Evolutionary conservation across 148 eudicot genomes (phyloP).

Genomic region (Nepenthes gracilis): DNA sequence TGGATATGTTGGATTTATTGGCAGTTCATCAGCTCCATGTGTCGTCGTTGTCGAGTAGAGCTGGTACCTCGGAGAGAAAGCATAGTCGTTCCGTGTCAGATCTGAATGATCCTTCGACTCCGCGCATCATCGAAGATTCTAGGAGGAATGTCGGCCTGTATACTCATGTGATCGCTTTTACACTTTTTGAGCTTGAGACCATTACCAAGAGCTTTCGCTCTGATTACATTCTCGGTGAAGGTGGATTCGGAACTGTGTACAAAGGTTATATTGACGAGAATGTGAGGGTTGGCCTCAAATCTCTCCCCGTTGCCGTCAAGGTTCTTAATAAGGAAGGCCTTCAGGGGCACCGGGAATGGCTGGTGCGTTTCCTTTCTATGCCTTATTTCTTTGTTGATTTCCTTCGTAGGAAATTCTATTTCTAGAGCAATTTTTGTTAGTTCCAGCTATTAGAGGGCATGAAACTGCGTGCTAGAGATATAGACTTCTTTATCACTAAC

Average conservation of each 20-base stretch:
- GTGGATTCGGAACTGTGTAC: conserved; percentile 90
- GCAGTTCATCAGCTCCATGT: conserved; percentile 72
- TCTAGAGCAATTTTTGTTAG: no score
- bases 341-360: conserved; percentile 96
- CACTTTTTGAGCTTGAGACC: conserved; percentile 81
- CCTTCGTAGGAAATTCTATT: not conserved
- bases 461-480: no score
- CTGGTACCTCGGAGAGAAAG: conserved; percentile 20
- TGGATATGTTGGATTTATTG: not conserved
- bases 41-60: conserved; percentile 17
- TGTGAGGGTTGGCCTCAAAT: conserved; percentile 85
- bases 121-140: conserved; percentile 39
- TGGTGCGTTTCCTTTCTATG: conserved; percentile 29
- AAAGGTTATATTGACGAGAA: conserved; percentile 95
- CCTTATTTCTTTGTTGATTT: not conserved
- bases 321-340: conserved; percentile 93
- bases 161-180: conserved; percentile 83
- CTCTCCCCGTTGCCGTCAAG: conserved; percentile 92
- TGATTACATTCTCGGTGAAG: conserved; percentile 86
- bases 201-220: conserved; percentile 92
- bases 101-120: conserved; percentile 64
- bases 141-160: conserved; percentile 59
- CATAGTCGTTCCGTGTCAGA: conserved; percentile 57
- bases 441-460: no score
- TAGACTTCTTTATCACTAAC: no score